These are phyloP conservation scores for Pseudophaeomoniella oleicola DNA, from an alignment of 2,329 filamentous ascomycete genomes.

Conservation along the genomic window DNA sequence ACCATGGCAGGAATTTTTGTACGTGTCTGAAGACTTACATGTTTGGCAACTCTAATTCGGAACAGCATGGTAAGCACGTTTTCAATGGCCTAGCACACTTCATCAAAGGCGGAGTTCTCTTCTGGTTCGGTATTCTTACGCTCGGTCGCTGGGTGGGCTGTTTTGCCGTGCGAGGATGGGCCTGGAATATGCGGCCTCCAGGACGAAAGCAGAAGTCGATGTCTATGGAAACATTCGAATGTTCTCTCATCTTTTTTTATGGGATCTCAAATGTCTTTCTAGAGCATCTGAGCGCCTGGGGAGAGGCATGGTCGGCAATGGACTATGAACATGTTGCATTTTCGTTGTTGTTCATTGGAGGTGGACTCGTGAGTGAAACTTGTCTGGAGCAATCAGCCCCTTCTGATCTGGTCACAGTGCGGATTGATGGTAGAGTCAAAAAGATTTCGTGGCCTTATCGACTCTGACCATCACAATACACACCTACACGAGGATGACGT, in stretches of 20 bases:
- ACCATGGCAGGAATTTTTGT: constrained; percentile 23
- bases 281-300: constrained; percentile 60
- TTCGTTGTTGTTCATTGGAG: constrained; percentile 70
- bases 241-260: constrained; percentile 66
- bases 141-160: constrained; percentile 68
- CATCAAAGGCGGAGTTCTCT: constrained; percentile 73
- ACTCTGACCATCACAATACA: constrained; percentile 41
- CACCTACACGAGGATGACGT: constrained; percentile 13
- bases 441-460: constrained; percentile 50
- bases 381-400: constrained; percentile 2
- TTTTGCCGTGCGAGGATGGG: constrained; percentile 70
- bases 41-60: constrained; percentile 4
- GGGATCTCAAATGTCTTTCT: constrained; percentile 71
- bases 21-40: constrained; percentile 4
- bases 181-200: constrained; percentile 61
- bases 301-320: constrained; percentile 50
- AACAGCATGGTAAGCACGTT: constrained; percentile 34
- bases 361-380: constrained; percentile 46
- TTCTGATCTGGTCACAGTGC: constrained; percentile 31
- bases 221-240: constrained; percentile 68
- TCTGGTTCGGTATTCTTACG: constrained; percentile 66
- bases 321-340: constrained; percentile 80
- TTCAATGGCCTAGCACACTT: constrained; percentile 71
- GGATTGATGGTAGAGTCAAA: constrained; percentile 75
- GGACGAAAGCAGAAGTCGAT: constrained; percentile 36